These are phyloP conservation scores for Chrysanthemum makinoi DNA, from an alignment of 129 eudicot genomes.

Conservation along the genomic window DNA sequence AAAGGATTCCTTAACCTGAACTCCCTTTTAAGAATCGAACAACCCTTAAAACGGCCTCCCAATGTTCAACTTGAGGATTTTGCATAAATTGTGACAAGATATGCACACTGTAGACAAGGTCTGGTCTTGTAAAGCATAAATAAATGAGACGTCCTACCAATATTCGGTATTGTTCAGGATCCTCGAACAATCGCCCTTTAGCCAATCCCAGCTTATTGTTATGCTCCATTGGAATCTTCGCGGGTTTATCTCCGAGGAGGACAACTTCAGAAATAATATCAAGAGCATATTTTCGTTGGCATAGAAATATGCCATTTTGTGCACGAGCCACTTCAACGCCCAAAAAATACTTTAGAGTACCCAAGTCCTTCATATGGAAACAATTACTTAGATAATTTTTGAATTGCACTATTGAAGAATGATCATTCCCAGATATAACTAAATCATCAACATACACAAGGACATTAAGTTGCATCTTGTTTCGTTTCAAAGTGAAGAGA, in stretches of 20 bases:
- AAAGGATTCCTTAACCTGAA: neutral
- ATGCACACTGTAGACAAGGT: constrained; percentile 8
- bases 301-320: constrained; percentile 5
- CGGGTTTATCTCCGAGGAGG: neutral
- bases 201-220: neutral
- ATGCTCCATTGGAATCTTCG: neutral
- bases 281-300: constrained; percentile 23
- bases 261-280: constrained; percentile 12
- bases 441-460: constrained; percentile 14
- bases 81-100: constrained; percentile 9
- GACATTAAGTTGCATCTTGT: neutral
- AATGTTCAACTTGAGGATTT: constrained; percentile 1
- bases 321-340: no score
- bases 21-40: constrained; percentile 1
- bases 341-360: no score
- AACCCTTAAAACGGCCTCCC: constrained; percentile 5
- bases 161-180: constrained; percentile 17
- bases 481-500: neutral
- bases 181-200: neutral
- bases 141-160: constrained; percentile 22
- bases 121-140: neutral
- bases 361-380: constrained; percentile 27
- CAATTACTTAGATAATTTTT: neutral
- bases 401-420: neutral
- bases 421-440: constrained; percentile 14